Base-by-base conservation (phyloP, 257 asterid species). In the Solanum bulbocastanum region DNA sequence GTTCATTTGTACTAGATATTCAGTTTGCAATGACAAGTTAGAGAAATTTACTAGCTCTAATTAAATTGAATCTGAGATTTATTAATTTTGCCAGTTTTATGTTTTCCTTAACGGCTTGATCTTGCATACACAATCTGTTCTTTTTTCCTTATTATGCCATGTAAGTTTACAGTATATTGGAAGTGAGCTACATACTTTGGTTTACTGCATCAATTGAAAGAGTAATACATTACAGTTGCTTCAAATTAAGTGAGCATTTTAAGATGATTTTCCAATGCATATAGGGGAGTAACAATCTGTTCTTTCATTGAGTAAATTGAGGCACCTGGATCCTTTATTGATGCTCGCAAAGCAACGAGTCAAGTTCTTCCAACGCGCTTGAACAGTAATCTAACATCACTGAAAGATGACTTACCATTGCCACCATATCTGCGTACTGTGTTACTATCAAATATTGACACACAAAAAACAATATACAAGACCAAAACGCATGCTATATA, bases 321-420 rank as follows among this genome's bases (percentile, higher is more conserved):
- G 85, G 94, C 88, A 71, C 84, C 88, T 20, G 93, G 90, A 16
- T 93, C 93, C 65, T 94, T 95, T 91, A 98, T 91, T n/a, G 98
- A 94, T 66, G 98, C 99, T 42, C 90, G 95, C 88, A 95, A 88
- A 97, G 97, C 89, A 96, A 91, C 32, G 98, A 97, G 88, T 97
- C 98, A 7, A 97, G 99, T 86, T 94, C 98, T 93, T 97, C 98
- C 95, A 97, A 88, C 18, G 98, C 95, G 84, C 99, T 97, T 75
- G 95, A 89, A 10, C 98, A 97, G 87, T 93, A 93, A 91, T 97
- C 98, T 10, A 89, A 96, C 98, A 85, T 92, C 90, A 84, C 69
- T 60, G 90, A 88, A 91, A 71, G 99, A 98, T 88, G 91, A 90
- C 89, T 92, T 90, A 76, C 96, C 98, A 69, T 97, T 92, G 83